Base-by-base conservation (phyloP, 2,329 filamentous ascomycete genomes). In the Xenoacremonium recifei region DNA sequence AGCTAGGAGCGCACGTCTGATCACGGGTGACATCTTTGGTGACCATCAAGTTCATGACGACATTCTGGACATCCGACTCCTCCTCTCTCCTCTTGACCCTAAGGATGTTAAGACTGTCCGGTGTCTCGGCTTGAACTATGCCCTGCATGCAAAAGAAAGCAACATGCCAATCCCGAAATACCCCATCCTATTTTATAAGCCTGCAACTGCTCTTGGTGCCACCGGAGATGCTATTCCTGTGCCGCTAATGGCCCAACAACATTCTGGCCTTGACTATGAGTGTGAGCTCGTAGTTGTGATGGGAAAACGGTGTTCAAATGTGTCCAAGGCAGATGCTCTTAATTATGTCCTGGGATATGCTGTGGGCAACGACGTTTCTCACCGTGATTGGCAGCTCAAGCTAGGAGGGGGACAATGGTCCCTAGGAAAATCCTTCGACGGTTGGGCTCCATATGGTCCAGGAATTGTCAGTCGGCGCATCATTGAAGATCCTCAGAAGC, bases 311-410 rank as follows among this genome's bases (percentile, higher is more conserved):
- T 84, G 81, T 45, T 66, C 70, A 32, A 75, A 89, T 58, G 81
- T 91, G 11, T 63, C 79, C 2, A 83, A 87, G 64, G 70, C 71
- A 2, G 64, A 78, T 17, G 87, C 87, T 0, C 68, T 90, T n/a
- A 69, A 83, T 39, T 83, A 87, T 55, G 84, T 91, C 3, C 70
- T 89, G 2, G 87, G 87, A 5, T 91, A 90, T 59, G 74, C 82
- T 3, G 77, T 87, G 23, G 85, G 86, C 40, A 87, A 92, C 64
- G 87, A 92, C 61, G 77, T 92, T n/a, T 88, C 83, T 10, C 85
- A 89, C 65, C 80, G 87, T 30, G 84, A 88, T 50, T 90, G 85
- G 83, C 85, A 89, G 65, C 64, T 87, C 46, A 77, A 82, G 61
- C 75, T 72, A 30, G 83, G 83, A 13, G 82, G 82, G 13, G 76